Evolutionary conservation across 768 basidiomycete species (phyloP).

Genomic region (Naganishia vishniacii): DNA sequence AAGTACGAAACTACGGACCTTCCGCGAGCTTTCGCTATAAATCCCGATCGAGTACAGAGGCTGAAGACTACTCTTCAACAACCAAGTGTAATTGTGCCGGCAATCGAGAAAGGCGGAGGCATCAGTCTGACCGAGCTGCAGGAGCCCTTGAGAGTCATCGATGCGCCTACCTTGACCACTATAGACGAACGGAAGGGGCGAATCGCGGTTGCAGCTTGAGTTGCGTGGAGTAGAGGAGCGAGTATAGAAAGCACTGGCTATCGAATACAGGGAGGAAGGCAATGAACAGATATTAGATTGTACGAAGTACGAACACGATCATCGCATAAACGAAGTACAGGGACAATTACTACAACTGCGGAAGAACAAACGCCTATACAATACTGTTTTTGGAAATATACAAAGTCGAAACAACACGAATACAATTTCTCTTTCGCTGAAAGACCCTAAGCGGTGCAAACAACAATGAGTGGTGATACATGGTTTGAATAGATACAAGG

Average conservation of each 20-base stretch:
- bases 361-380: neutral
- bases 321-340: neutral
- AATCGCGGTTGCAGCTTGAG: neutral
- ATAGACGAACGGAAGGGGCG: neutral
- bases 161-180: neutral
- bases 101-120: neutral
- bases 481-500: neutral
- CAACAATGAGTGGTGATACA: neutral
- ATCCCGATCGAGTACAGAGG: constrained; percentile 29
- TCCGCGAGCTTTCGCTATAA: constrained; percentile 33
- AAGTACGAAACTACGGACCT: constrained; percentile 32
- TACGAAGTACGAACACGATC: too few species aligned
- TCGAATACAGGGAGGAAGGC: too few species aligned
- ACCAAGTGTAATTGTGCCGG: neutral
- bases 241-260: too few species aligned
- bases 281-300: too few species aligned
- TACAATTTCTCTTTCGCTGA: too few species aligned
- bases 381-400: constrained; percentile 14
- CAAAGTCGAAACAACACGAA: neutral
- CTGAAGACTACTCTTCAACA: constrained; percentile 16
- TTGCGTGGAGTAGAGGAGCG: too few species aligned
- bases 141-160: neutral
- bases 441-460: too few species aligned
- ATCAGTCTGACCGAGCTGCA: constrained; percentile 1
- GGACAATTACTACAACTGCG: neutral